Conservation (phyloP, 345 rosid species). For the Lumnitzera littorea region DNA sequence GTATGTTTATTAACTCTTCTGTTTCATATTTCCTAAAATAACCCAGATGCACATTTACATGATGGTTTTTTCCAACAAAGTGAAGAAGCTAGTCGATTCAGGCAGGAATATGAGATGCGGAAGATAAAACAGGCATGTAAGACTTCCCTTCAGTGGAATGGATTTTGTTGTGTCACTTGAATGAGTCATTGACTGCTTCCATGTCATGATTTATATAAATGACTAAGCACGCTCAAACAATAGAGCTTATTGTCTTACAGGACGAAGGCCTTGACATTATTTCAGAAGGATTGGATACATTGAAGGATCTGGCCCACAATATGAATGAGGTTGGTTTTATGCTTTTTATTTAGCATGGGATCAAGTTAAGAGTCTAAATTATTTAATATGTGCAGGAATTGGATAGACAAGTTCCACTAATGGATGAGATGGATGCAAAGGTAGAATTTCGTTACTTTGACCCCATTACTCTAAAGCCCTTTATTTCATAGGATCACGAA, state of each 20-base stretch:
- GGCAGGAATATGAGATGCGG: conserved; percentile 72
- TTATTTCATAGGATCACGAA: no score
- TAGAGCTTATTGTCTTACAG: conserved; percentile 11
- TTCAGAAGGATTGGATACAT: conserved; percentile 37
- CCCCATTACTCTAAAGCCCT: not conserved
- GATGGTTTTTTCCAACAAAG: conserved; percentile 44
- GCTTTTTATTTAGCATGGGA: conserved; percentile 4
- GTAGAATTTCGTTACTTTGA: conserved; percentile 21
- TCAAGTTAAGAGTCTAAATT: conserved; percentile 1
- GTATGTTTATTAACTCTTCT: not conserved
- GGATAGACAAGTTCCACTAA: conserved; percentile 74
- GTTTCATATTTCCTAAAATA: conserved; percentile 1
- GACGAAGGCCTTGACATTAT: conserved; percentile 58
- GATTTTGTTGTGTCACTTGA: no score
- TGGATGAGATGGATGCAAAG: conserved; percentile 80
- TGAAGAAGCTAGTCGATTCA: conserved; percentile 65
- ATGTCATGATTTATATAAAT: no score
- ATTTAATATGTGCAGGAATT: conserved; percentile 41
- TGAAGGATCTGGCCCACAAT: conserved; percentile 47
- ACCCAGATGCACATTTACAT: conserved; percentile 42
- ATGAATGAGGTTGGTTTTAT: conserved; percentile 64
- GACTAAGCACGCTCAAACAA: no score
- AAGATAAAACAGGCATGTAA: conserved; percentile 73
- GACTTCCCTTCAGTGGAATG: conserved; percentile 9
- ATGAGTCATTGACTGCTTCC: no score